Conservation (phyloP, 2,329 filamentous ascomycete species). For the Stachybotrys echinatus region DNA sequence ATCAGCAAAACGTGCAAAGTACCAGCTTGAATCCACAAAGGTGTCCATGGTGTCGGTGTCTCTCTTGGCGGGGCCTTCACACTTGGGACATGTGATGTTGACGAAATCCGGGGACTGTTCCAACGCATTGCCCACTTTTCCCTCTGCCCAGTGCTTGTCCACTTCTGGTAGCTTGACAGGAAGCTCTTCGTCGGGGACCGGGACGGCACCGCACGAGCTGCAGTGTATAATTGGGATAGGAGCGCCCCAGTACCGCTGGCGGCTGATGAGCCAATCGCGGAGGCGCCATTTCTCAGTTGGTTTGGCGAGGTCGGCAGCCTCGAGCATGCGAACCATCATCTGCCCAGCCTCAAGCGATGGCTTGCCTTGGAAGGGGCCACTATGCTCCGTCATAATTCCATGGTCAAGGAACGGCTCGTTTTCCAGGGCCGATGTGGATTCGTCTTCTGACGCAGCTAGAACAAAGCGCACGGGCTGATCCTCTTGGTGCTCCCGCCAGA, state of each 20-base stretch:
- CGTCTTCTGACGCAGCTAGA: slow-evolving; percentile 46
- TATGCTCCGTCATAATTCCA: slow-evolving; percentile 62
- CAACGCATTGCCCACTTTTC: slow-evolving; percentile 71
- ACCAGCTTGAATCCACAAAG: slow-evolving; percentile 94
- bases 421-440: slow-evolving; percentile 34
- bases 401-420: slow-evolving; percentile 57
- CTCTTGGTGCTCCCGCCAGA: slow-evolving; percentile 68
- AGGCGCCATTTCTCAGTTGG: slow-evolving; percentile 71
- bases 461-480: slow-evolving; percentile 59
- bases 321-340: slow-evolving; percentile 53
- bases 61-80: slow-evolving; percentile 62
- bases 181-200: slow-evolving; percentile 70
- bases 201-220: slow-evolving; percentile 66
- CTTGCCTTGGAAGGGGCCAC: slow-evolving; percentile 60
- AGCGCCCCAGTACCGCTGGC: slow-evolving; percentile 89
- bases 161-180: slow-evolving; percentile 72
- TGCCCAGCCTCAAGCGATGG: slow-evolving; percentile 57
- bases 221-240: slow-evolving; percentile 90
- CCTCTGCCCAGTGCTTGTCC: slow-evolving; percentile 61
- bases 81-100: slow-evolving; percentile 70
- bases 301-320: slow-evolving; percentile 52
- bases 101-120: slow-evolving; percentile 69
- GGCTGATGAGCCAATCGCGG: slow-evolving; percentile 84
- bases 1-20: slow-evolving; percentile 77
- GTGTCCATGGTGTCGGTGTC: slow-evolving; percentile 97